Evolutionary conservation across 164 flowering plant genomes (phyloP), one percentile per base, ranked within the genome.

Genomic region (Umbilicus rupestris): DNA sequence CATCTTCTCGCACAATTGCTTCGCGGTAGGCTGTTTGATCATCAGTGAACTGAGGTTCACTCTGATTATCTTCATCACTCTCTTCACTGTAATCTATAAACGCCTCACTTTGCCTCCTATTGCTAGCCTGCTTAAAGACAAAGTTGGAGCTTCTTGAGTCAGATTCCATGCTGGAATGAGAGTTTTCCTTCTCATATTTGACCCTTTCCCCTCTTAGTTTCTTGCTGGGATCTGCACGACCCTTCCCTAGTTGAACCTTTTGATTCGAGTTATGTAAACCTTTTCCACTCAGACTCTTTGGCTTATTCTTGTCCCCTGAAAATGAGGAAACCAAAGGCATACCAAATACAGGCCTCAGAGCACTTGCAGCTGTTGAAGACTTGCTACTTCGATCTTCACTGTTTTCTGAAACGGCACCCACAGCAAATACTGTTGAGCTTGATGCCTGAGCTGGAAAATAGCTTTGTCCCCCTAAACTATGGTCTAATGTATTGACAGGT

Each of bases 351-450:
- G 26, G 60, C 74, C 79, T 85, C 9, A 85, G 85, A 68, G 72
- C 89, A 74, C 90, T 88, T 26, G 91, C 89, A 20, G 93, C 96
- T 0, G 93, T 87, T 1, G 92, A 90, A 31, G 87, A 84, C 70
- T 80, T 89, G 81, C 93, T 88, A 73, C 88, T 82, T 37, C 74
- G 71, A 74, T 84, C 92, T 41, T 63, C 65, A 63, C 65, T 17
- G 7, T 63, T 63, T 39, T 63, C 65, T n/a, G 65, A 41, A 35
- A 6, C 65, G 20, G 26, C 65, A n/a, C 29, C 65, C 20, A 41
- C 15, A 39, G 42, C 65, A 39, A 63, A 63, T 50, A 57, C 62
- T 14, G 73, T 55, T 19, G 33, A 55, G 60, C 33, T 55, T 11
- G 60, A 55, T 28, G 60, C 60, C 33, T 28, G 60, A 24, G 16